phyloP scores from a whole-genome alignment of 2,329 filamentous ascomycete species.

The Stemphylium beticola region DNA sequence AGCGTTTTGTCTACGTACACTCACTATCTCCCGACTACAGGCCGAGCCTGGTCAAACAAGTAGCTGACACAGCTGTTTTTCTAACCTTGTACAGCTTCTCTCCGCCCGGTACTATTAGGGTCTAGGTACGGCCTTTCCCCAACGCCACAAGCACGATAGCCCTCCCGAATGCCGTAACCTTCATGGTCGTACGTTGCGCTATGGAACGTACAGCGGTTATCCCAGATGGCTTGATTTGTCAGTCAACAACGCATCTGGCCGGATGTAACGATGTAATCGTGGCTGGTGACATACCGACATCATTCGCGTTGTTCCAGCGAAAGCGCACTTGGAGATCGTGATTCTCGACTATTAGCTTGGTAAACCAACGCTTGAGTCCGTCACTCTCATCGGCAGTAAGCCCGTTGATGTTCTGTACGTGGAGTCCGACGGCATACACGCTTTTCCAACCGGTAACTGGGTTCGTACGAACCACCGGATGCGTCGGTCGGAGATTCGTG shows the following conservation, averaged over 20 bases:
- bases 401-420: conserved; percentile 46
- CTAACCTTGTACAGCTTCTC: too few relatives aligned
- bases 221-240: conserved; percentile 48
- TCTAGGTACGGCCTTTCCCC: conserved; percentile 51
- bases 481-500: conserved; percentile 26
- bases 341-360: conserved; percentile 39
- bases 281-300: conserved; percentile 14
- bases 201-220: conserved; percentile 42
- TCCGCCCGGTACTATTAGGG: conserved; percentile 26
- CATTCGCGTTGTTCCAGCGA: conserved; percentile 42
- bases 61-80: too few relatives aligned
- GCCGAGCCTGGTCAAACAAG: too few relatives aligned
- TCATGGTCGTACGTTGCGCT: conserved; percentile 29
- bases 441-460: conserved; percentile 46
- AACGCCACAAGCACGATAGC: conserved; percentile 46
- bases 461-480: conserved; percentile 42
- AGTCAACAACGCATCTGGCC: background rate
- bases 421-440: conserved; percentile 29
- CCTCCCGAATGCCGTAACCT: conserved; percentile 19
- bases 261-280: background rate
- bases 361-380: conserved; percentile 18
- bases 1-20: too few relatives aligned
- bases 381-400: conserved; percentile 43
- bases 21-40: too few relatives aligned
- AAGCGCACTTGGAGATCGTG: conserved; percentile 52